Base-by-base conservation (phyloP, 2,329 filamentous ascomycete species). In the Nigrospora sphaerica region DNA sequence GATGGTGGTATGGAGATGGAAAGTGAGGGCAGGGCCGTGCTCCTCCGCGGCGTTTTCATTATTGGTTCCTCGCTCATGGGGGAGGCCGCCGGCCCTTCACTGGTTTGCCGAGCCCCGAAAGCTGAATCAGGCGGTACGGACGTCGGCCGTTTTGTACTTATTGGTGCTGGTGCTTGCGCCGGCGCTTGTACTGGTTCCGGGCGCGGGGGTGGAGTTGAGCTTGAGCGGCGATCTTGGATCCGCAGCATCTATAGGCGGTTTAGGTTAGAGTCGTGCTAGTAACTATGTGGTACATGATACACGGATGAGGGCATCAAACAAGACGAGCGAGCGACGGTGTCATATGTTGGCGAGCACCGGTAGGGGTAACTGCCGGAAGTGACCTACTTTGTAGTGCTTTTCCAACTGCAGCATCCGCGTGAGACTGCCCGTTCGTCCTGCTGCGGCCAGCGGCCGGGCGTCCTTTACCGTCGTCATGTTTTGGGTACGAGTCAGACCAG, bases 341-440 rank as follows among this genome's bases (percentile, higher is more conserved):
- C 23, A 28, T 28, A 28, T 28, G 23, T 10, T 28, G 23, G 23
- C 23, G 23, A 28, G 23, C 10, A 28, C 2, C 7, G 23, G 23
- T 28, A 6, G 7, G n/a, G 49, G 57, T 60, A 53, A 52, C 55
- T 58, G 31, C 54, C 52, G 55, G 49, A 48, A 50, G 50, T 50
- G 46, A 58, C 69, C 67, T 67, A 81, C 79, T 74, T 78, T 79
- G 61, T 68, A 72, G 58, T 69, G 70, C 57, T 74, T 77, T 57
- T 82, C 79, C 44, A 81, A 62, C 54, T 81, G 76, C 42, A 81
- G 67, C 78, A 82, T 81, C 49, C 68, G 71, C 59, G 79, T 70
- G 52, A 81, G 72, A 60, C 72, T 78, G 57, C 71, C 71, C 51
- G 68, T 67, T 54, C 66, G 65, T 44, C 63, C 54, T 14, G 54